Evolutionary conservation across 306 rosid species (phyloP), one percentile per base, ranked within the genome.

Genomic region (Castanopsis chinensis): DNA sequence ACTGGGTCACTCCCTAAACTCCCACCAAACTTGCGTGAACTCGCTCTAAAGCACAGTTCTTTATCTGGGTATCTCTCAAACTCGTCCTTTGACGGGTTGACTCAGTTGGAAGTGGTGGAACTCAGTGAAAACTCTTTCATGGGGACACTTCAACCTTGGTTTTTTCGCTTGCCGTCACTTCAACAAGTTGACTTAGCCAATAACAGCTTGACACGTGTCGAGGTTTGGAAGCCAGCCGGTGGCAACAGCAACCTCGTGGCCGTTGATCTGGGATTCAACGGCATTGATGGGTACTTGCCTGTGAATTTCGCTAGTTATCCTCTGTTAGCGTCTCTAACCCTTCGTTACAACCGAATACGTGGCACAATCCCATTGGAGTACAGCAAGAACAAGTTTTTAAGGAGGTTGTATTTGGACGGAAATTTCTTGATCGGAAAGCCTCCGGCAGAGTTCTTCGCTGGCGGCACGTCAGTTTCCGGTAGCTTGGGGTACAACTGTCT

Each of bases 401-500:
- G 35, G 79, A 84, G 89, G 80, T 49, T 95, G 76, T 95, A 86
- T 76, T 78, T 92, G 84, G 99, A 95, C 14, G 98, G 97, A 3
- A 95, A 95, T 74, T 95, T 86, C 75, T 60, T 95, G 0, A 80
- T 30, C 9, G 98, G 98, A 20, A 91, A 91, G 56, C 97, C 98
- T 30, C 99, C 99, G 58, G 49, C 93, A 2, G 88, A 61, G 7
- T 79, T 94, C 35, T 77, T 95, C 1, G 71, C 63, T 3, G 83
- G 87, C 27, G 83, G 83, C 0, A 53, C 81, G 10, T 37, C 11
- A 6, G 80, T 94, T 65, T 74, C 91, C 75, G 99, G 99, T 1
- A 94, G 99, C 80, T 79, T 94, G 89, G 99, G 97, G 45, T 83
- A 91, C 71, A 94, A 94, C 85, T 94, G 99, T 76, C 86, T 94